Percentiles rank a stretch among this genome's conserved stretches.
Conservation (phyloP, 139 green algal genomes). For the Haematococcus sp. region DNA sequence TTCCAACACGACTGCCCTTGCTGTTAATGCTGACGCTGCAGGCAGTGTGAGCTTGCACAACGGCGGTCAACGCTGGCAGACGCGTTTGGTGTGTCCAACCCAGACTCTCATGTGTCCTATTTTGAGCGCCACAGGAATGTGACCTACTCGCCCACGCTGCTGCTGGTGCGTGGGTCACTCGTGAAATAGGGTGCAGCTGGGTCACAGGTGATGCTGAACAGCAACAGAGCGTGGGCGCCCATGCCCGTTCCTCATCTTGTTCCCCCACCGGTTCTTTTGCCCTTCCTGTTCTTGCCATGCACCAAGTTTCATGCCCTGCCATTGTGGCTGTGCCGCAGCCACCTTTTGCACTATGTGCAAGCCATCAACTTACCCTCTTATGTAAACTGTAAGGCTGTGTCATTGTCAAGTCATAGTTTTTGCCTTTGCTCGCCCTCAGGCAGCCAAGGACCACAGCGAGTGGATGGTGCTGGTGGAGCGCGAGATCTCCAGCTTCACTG, state of each 20-base stretch:
- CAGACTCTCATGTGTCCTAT: constrained; percentile 36
- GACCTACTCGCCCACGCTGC: constrained; percentile 35
- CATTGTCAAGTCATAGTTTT: too few relatives aligned
- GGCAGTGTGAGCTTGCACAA: not conserved
- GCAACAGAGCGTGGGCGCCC: too few relatives aligned
- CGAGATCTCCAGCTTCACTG: constrained; percentile 50
- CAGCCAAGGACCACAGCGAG: constrained; percentile 41
- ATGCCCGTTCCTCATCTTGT: not conserved
- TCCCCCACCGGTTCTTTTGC: too few relatives aligned
- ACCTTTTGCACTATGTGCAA: too few relatives aligned
- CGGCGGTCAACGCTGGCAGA: constrained; percentile 48
- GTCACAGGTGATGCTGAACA: too few relatives aligned
- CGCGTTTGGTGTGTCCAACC: constrained; percentile 63
- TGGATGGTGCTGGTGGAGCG: constrained; percentile 52
- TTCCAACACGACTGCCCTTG: too few relatives aligned
- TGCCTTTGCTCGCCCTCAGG: not conserved
- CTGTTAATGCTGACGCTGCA: too few relatives aligned
- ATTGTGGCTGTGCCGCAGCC: too few relatives aligned
- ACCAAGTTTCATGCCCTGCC: too few relatives aligned
- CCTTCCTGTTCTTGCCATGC: too few relatives aligned
- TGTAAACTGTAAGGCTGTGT: too few relatives aligned
- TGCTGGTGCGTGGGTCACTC: constrained; percentile 23
- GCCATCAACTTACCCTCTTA: too few relatives aligned
- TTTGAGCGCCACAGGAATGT: constrained; percentile 50
- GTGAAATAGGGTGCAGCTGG: not conserved